Base-by-base conservation (phyloP, 2,329 filamentous ascomycete species). In the Claviceps purpurea region DNA sequence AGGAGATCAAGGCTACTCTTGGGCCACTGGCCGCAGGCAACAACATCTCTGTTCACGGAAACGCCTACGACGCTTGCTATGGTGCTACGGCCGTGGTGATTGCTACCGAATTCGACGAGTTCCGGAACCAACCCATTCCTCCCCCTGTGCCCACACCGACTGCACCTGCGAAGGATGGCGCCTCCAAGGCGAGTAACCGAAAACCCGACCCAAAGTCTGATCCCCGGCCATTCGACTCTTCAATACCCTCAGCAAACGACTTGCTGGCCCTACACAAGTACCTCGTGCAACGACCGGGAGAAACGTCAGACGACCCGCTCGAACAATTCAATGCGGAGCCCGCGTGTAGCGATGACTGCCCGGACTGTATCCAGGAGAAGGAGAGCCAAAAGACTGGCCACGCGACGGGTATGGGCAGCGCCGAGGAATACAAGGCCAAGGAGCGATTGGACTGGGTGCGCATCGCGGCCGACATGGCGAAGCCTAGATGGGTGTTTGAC, bases 21-120 rank as follows among this genome's bases (percentile, higher is more conserved):
- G 67, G 64, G 40, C 60, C 62, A 42, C 55, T 64, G 26, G 66
- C 64, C 49, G 66, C 73, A 13, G 70, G 68, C 14, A 68, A 70
- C 20, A 71, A 70, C 47, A 65, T 79, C 47, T 65, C 64, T 13
- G 70, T 78, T 37, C 74, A 76, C 58, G 67, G 66, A 6, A 70
- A 72, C 53, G 72, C 68, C 34, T 73, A 78, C 55, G 69, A 71
- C 40, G 76, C 76, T 20, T 79, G 75, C 59, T 58, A 67, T 42
- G 66, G 60, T 44, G 73, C 72, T 60, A 70, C 74, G 44, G 76
- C 76, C 40, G 64, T 78, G 44, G 66, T 78, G 54, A 74, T 78
- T 60, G 73, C 73, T n/a, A 78, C 76, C 49, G 75, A 78, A 54
- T 77, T 75, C 55, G 74, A 78, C 59, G 75, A 78, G 66, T 78